These are phyloP conservation scores for Colletotrichum nymphaeae DNA, from an alignment of 2,329 filamentous ascomycete genomes.

Conservation along the genomic window DNA sequence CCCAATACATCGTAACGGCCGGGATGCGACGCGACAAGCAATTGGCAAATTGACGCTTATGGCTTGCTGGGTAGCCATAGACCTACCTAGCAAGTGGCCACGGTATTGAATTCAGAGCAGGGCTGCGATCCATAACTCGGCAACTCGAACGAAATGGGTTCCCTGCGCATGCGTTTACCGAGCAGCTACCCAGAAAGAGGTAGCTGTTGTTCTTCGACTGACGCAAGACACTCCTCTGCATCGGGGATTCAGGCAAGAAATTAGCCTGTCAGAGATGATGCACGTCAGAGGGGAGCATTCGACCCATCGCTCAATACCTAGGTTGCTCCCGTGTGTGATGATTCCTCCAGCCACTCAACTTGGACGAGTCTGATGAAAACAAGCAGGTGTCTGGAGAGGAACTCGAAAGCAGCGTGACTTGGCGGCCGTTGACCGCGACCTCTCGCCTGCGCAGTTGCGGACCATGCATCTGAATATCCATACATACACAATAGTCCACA, in stretches of 20 bases:
- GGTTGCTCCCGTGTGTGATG: conserved; percentile 10
- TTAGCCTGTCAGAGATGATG: conserved; percentile 23
- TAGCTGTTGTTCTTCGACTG: not conserved
- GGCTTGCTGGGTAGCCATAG: not conserved
- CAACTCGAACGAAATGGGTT: not conserved
- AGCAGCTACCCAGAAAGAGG: not conserved
- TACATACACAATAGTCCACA: not conserved
- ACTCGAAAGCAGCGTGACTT: not conserved
- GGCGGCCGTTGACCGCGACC: not conserved
- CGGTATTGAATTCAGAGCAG: conserved; percentile 15
- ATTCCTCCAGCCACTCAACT: not conserved
- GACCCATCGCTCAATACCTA: conserved; percentile 6
- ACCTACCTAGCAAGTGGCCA: not conserved
- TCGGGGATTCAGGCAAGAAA: conserved; percentile 13
- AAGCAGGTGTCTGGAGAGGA: not conserved
- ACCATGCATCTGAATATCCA: not conserved
- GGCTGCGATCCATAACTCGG: not conserved
- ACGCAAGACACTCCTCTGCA: conserved; percentile 13
- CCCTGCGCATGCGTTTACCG: not conserved
- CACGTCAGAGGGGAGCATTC: conserved; percentile 29
- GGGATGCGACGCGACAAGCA: not conserved
- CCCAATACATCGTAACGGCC: not conserved
- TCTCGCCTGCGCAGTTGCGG: conserved; percentile 17
- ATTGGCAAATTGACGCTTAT: not conserved
- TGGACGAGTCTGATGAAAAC: not conserved